Evolutionary conservation across 306 rosid species (phyloP), one percentile per base, ranked within the genome.

Genomic region (Lathyrus sativus): DNA sequence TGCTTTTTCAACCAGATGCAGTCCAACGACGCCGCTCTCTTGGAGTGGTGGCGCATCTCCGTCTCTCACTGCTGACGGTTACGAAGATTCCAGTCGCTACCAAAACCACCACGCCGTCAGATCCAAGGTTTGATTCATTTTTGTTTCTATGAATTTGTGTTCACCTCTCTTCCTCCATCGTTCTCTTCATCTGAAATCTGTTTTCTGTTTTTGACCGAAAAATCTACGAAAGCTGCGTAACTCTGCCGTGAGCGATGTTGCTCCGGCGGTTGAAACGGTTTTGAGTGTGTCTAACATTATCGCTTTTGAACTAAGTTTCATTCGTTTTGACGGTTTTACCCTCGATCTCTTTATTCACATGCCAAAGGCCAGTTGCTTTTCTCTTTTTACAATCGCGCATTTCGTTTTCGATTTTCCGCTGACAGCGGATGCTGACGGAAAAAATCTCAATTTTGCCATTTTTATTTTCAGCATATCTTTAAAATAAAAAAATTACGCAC

Each of bases 11-110:
- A 80, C 95, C 70, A 85, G 99, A 85, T 87, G 89, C 64, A 90
- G 97, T 58, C 99, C 99, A 0, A 86, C 96, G 26, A 90, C 99
- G 1, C 99, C 99, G 1, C 97, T 95, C 44, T 88, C 99, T 0
- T 90, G 99, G 99, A 93, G 97, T 51, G 90, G 89, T 6, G 92
- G 81, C 26, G 82, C 84, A n/a, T 88, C 96, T 0, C 93, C 89
- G 0, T 86, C 97, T 24, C 78, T 79, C 65, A 89, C 95, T 62
- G 85, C 85, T 65, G 96, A 88, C 35, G 89, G 85, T 63, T 88
- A 54, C 64, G 97, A 90, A 62, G 96, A 86, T 17, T 81, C 89
- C 28, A 82, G 82, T 79, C 87, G 72, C 12, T 62, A 39, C 15
- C 62, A 45, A 14, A 66, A 50, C 15, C 35, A 78, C 15, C 31